phyloP scores from a whole-genome alignment of 1,139 yeast species.

The Kodamaea ohmeri region DNA sequence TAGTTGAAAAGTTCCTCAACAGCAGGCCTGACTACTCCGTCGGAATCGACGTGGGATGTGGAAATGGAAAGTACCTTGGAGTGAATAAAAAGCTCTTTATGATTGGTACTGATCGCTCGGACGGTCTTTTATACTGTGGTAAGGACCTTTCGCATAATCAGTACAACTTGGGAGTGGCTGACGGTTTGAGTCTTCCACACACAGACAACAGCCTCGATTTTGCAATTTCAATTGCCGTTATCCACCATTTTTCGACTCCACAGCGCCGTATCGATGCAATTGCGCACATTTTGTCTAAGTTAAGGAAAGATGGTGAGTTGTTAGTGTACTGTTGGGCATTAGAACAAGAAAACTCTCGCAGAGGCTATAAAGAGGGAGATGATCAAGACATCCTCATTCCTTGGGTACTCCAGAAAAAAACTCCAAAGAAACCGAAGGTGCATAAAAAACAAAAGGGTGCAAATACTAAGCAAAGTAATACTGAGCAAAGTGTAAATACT shows the following conservation, averaged over 20 bases:
- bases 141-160: constrained; percentile 36
- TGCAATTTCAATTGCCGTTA: constrained; percentile 93
- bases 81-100: constrained; percentile 66
- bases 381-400: constrained; percentile 94
- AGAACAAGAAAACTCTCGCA: constrained; percentile 80
- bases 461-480: neutral
- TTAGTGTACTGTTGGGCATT: constrained; percentile 94
- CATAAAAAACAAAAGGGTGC: constrained; percentile 9
- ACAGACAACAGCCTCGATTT: constrained; percentile 64
- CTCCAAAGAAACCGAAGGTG: constrained; percentile 17
- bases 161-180: constrained; percentile 59
- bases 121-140: constrained; percentile 76
- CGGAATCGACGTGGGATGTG: constrained; percentile 85
- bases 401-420: constrained; percentile 62
- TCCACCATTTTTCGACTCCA: constrained; percentile 89
- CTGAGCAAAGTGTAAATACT: no score
- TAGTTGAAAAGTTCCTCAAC: constrained; percentile 69
- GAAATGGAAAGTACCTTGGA: constrained; percentile 87
- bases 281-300: constrained; percentile 56
- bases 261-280: constrained; percentile 78
- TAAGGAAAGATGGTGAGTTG: constrained; percentile 62
- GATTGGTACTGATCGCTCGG: constrained; percentile 82
- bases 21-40: constrained; percentile 32
- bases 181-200: constrained; percentile 74
- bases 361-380: constrained; percentile 88